A percentile compares a stretch with the other conserved stretches of the same genome.
These are phyloP conservation scores for Phytophthora lateralis DNA, from an alignment of 352 stramenopile species.

Conservation along the genomic window DNA sequence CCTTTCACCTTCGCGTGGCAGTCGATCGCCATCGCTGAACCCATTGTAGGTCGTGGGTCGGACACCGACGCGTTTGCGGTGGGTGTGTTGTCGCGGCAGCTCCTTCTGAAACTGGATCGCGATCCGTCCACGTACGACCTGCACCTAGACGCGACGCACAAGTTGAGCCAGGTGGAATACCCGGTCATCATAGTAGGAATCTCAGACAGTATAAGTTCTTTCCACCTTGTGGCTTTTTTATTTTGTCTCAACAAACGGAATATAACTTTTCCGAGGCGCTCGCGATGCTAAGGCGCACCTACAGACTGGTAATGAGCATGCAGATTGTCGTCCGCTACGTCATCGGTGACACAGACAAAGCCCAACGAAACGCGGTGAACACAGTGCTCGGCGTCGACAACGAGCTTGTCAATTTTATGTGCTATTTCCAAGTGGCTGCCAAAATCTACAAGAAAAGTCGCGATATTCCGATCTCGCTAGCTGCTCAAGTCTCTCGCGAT, in stretches of 20 bases:
- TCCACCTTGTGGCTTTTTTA: slow-evolving; percentile 24
- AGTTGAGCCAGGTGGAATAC: slow-evolving; percentile 22
- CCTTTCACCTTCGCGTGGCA: slow-evolving; percentile 10
- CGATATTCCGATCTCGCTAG: neutral
- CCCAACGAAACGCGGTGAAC: slow-evolving; percentile 1
- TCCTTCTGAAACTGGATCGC: neutral
- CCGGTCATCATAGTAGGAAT: slow-evolving; percentile 24
- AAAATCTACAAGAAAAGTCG: slow-evolving; percentile 4
- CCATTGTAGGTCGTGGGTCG: slow-evolving; percentile 4
- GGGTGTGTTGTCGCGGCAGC: slow-evolving; percentile 4
- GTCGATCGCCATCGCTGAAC: neutral
- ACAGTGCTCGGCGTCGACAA: slow-evolving; percentile 1
- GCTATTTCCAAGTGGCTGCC: slow-evolving; percentile 7
- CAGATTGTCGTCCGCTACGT: neutral
- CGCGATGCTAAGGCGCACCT: neutral
- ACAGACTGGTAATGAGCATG: neutral
- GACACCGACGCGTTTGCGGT: slow-evolving; percentile 10
- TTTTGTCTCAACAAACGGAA: slow-evolving; percentile 14
- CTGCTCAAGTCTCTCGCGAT: neutral
- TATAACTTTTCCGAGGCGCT: slow-evolving; percentile 3
- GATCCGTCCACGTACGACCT: slow-evolving; percentile 6
- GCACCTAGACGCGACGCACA: slow-evolving; percentile 29
- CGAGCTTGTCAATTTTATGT: slow-evolving; percentile 2
- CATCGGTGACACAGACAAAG: slow-evolving; percentile 10
- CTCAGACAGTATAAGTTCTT: slow-evolving; percentile 20